These are phyloP conservation scores for Polyporus arcularius DNA, from an alignment of 768 basidiomycete species.

Conservation along the genomic window DNA sequence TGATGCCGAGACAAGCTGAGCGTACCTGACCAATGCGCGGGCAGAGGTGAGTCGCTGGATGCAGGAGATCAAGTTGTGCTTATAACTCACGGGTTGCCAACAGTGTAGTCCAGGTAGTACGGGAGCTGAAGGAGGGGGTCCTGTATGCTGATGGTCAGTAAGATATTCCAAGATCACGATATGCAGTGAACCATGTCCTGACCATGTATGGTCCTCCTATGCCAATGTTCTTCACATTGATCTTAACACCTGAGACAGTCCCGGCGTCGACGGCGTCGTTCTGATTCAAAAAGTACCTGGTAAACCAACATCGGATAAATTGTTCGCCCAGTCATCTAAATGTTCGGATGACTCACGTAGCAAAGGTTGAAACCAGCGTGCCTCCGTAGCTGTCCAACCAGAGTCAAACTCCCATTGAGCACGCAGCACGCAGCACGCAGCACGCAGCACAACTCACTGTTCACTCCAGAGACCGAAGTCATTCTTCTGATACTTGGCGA, in stretches of 20 bases:
- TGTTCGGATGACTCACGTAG: constrained; percentile 24
- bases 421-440: not conserved
- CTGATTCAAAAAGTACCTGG: constrained; percentile 53
- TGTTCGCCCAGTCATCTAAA: not conserved
- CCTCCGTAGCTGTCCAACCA: constrained; percentile 34
- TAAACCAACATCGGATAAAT: not conserved
- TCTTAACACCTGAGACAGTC: constrained; percentile 41
- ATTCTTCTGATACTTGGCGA: constrained; percentile 44
- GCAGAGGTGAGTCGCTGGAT: too few species aligned
- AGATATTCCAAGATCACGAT: not conserved
- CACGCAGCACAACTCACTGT: constrained; percentile 34
- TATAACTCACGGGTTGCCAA: constrained; percentile 41
- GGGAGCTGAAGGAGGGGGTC: constrained; percentile 52
- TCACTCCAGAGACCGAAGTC: constrained; percentile 65
- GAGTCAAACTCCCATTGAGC: not conserved
- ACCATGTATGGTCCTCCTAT: constrained; percentile 64
- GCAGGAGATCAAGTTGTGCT: not conserved
- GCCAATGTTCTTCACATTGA: constrained; percentile 60
- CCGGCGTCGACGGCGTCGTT: constrained; percentile 55
- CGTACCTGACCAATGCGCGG: constrained; percentile 35
- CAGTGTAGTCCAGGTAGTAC: constrained; percentile 55
- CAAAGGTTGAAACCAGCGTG: constrained; percentile 38
- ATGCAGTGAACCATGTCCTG: constrained; percentile 11
- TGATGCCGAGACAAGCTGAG: constrained; percentile 48
- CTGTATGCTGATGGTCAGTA: constrained; percentile 20